Evolutionary conservation across 2,329 filamentous ascomycete genomes (phyloP), one percentile per base, ranked within the genome.

Genomic region (Ophiostoma sp.): DNA sequence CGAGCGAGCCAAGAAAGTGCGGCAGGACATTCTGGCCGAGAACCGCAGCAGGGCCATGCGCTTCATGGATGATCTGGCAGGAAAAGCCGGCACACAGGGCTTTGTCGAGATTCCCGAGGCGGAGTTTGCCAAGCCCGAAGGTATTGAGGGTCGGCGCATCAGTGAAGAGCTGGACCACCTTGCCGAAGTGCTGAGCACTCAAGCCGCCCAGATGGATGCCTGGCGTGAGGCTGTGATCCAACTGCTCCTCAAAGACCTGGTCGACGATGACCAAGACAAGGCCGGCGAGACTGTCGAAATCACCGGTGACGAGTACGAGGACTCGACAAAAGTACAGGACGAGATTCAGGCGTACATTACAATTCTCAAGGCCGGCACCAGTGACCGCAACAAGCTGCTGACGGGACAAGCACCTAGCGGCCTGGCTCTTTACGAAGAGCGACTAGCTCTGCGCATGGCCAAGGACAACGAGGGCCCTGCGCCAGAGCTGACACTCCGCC

Each of bases 261-360:
- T 98, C 22, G 96, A 98, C 77, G 90, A 96, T 78, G 94, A 97
- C 55, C 89, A 90, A 0, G 84, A 84, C 92, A 96, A 59, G 52
- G 31, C 64, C 22, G 70, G 61, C 45, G 89, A 89, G 1, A 84
- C 84, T 72, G 82, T 87, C 11, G 93, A 97, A 73, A 87, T 90
- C 2, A 95, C 94, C 12, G 96, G 96, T 31, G 92, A 98, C 74
- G 96, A 98, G 80, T 96, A 97, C 75, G 92, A 94, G 77, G 89
- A 93, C 42, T 97, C 95, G 0, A 93, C 94, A 0, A 93, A 93
- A 80, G 88, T 91, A 63, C 95, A 98, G 82, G 95, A 98, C 75
- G 90, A 97, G 79, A 88, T 98, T 57, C 93, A 95, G 81, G 93
- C 93, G 7, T 97, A 97, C 78, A 92, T 97, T 73, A 90, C 94